These are phyloP conservation scores for Rhypophila decipiens DNA, from an alignment of 495 filamentous ascomycete species.

Conservation along the genomic window DNA sequence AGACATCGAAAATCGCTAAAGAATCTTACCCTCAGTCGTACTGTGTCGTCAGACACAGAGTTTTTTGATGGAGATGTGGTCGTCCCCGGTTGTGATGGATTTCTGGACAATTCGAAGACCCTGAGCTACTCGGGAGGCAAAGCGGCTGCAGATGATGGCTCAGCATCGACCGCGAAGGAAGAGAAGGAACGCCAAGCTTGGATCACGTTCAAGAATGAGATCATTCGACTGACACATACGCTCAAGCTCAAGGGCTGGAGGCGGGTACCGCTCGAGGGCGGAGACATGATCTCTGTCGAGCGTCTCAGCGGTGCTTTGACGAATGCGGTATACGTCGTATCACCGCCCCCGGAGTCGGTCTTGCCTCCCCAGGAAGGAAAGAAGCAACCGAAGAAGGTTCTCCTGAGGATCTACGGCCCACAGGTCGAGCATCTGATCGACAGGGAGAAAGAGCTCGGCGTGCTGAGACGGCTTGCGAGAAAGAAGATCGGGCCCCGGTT, in stretches of 20 bases:
- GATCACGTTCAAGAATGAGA: slow-evolving; percentile 80
- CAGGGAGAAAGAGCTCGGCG: slow-evolving; percentile 79
- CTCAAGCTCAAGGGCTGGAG: slow-evolving; percentile 87
- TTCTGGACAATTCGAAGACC: slow-evolving; percentile 84
- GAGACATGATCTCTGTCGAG: slow-evolving; percentile 68
- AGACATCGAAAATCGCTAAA: slow-evolving; percentile 29
- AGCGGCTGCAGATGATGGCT: slow-evolving; percentile 40
- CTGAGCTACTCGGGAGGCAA: slow-evolving; percentile 63
- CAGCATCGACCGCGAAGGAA: slow-evolving; percentile 34
- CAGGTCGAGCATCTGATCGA: slow-evolving; percentile 96
- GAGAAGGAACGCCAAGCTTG: slow-evolving; percentile 68
- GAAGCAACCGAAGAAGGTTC: slow-evolving; percentile 56
- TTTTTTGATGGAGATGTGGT: slow-evolving; percentile 62
- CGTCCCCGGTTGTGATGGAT: slow-evolving; percentile 70
- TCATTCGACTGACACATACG: slow-evolving; percentile 82
- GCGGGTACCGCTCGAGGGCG: slow-evolving; percentile 57
- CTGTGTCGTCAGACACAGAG: slow-evolving; percentile 73
- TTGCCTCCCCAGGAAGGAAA: slow-evolving; percentile 28
- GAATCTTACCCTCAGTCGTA: slow-evolving; percentile 22
- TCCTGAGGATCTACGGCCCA: slow-evolving; percentile 90
- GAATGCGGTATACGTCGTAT: slow-evolving; percentile 92
- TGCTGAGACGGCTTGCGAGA: slow-evolving; percentile 76
- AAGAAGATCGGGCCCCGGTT: slow-evolving; percentile 91
- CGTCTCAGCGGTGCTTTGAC: slow-evolving; percentile 90
- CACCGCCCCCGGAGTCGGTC: slow-evolving; percentile 59